phyloP scores from a whole-genome alignment of 1,284 basidiomycete species.

The Sanghuangporus weigelae region DNA sequence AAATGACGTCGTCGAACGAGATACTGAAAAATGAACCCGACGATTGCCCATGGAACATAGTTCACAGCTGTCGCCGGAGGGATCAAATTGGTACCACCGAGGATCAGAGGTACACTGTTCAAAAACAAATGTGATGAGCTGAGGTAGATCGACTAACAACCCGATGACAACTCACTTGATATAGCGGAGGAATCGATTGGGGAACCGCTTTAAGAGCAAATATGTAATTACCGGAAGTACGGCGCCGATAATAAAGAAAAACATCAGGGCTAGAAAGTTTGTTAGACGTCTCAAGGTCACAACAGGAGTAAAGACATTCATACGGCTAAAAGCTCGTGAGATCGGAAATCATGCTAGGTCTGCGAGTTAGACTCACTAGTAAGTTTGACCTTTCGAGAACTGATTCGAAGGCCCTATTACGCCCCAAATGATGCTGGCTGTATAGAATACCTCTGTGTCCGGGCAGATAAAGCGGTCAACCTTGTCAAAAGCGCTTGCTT shows the following conservation, averaged over 20 bases:
- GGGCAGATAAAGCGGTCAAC: slow-evolving; percentile 21
- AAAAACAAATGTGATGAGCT: slow-evolving; percentile 20
- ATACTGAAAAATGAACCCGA: slow-evolving; percentile 56
- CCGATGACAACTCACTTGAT: slow-evolving; percentile 22
- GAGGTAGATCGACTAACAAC: slow-evolving; percentile 2
- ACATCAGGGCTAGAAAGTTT: slow-evolving; percentile 38
- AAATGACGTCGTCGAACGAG: slow-evolving; percentile 41
- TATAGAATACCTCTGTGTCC: slow-evolving; percentile 18
- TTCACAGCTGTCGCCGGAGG: slow-evolving; percentile 51
- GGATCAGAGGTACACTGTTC: slow-evolving; percentile 22
- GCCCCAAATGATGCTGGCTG: slow-evolving; percentile 16
- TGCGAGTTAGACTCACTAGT: slow-evolving; percentile 16
- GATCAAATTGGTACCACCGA: slow-evolving; percentile 32
- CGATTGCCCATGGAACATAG: slow-evolving; percentile 51
- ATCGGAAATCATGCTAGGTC: background rate
- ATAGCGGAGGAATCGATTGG: slow-evolving; percentile 27
- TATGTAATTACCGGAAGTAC: slow-evolving; percentile 33
- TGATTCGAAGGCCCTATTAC: slow-evolving; percentile 17
- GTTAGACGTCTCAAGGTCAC: background rate
- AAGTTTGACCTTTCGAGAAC: slow-evolving; percentile 17
- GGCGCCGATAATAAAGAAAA: slow-evolving; percentile 54
- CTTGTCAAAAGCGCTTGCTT: background rate
- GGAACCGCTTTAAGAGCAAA: slow-evolving; percentile 26
- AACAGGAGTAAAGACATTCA: background rate
- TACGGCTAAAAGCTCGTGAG: slow-evolving; percentile 5